A percentile compares a stretch with the other conserved stretches of the same genome.
These are phyloP conservation scores for Dillenia turbinata DNA, from an alignment of 164 flowering plant species.

Conservation along the genomic window DNA sequence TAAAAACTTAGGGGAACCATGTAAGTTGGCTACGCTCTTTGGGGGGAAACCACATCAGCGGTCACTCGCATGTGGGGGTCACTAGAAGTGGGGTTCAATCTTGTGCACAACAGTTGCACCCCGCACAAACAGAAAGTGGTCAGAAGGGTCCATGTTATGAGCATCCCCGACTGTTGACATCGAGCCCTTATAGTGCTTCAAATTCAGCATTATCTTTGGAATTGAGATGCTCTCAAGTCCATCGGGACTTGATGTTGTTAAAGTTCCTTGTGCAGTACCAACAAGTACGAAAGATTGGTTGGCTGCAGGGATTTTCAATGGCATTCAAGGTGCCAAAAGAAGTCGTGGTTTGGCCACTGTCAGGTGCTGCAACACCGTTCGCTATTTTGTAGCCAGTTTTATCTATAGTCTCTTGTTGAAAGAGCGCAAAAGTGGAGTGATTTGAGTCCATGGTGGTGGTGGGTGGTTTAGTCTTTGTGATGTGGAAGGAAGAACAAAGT, in stretches of 20 bases:
- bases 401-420: constrained; percentile 41
- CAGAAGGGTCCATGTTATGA: constrained; percentile 23
- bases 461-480: constrained; percentile 14
- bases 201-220: constrained; percentile 29
- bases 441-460: constrained; percentile 24
- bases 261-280: constrained; percentile 29
- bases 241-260: constrained; percentile 27
- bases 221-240: constrained; percentile 32
- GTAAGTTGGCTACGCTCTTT: neutral
- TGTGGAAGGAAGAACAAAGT: neutral
- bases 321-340: constrained; percentile 41
- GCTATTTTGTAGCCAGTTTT: constrained; percentile 31
- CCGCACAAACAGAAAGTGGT: constrained; percentile 34
- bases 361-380: constrained; percentile 31
- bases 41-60: neutral
- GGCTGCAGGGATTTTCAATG: constrained; percentile 29
- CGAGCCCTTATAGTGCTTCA: constrained; percentile 33
- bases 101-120: constrained; percentile 35
- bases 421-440: constrained; percentile 37
- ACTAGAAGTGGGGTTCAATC: constrained; percentile 42
- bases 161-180: constrained; percentile 35
- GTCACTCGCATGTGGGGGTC: constrained; percentile 36
- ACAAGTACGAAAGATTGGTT: constrained; percentile 19
- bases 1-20: no score
- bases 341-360: constrained; percentile 24